A percentile compares a stretch with the other conserved stretches of the same genome.
Conservation (phyloP, 352 stramenopile genomes). For the Phytophthora kernoviae region DNA sequence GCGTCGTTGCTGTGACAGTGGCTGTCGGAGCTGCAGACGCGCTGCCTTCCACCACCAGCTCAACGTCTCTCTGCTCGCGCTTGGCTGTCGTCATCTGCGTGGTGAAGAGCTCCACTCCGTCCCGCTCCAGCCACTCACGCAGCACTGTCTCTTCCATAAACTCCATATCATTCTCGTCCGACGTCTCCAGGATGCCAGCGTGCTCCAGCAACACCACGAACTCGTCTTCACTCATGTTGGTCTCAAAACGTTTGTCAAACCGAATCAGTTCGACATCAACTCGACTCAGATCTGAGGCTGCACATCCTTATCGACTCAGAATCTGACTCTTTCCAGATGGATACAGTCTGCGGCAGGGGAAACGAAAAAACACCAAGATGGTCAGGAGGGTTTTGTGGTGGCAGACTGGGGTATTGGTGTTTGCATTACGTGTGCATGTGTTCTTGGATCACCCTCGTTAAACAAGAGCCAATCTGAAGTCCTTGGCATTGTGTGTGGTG, state of each 20-base stretch:
- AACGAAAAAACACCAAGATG: too few species aligned
- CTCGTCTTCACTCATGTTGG: slow-evolving; percentile 79
- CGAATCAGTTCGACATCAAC: slow-evolving; percentile 5
- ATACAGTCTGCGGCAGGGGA: not conserved
- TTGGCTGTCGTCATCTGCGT: slow-evolving; percentile 32
- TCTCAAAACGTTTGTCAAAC: not conserved
- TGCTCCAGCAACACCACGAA: slow-evolving; percentile 87
- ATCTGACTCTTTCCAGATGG: slow-evolving; percentile 1
- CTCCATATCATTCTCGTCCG: slow-evolving; percentile 71
- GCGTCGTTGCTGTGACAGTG: slow-evolving; percentile 26
- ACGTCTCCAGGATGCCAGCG: slow-evolving; percentile 73
- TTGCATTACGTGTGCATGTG: too few species aligned
- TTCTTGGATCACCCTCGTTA: too few species aligned
- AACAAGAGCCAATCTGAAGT: too few species aligned
- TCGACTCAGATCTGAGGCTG: slow-evolving; percentile 1
- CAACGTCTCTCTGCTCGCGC: slow-evolving; percentile 18
- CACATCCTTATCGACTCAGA: not conserved
- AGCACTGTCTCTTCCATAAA: slow-evolving; percentile 72
- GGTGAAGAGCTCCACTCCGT: slow-evolving; percentile 69
- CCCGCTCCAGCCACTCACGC: slow-evolving; percentile 71
- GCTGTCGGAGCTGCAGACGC: slow-evolving; percentile 18
- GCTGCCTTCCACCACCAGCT: slow-evolving; percentile 32
- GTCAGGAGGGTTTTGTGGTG: too few species aligned
- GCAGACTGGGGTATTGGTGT: too few species aligned
- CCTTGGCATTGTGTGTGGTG: too few species aligned